Evolutionary conservation across 2,329 filamentous ascomycete species (phyloP).

Genomic region (Penicillium capsulatum): DNA sequence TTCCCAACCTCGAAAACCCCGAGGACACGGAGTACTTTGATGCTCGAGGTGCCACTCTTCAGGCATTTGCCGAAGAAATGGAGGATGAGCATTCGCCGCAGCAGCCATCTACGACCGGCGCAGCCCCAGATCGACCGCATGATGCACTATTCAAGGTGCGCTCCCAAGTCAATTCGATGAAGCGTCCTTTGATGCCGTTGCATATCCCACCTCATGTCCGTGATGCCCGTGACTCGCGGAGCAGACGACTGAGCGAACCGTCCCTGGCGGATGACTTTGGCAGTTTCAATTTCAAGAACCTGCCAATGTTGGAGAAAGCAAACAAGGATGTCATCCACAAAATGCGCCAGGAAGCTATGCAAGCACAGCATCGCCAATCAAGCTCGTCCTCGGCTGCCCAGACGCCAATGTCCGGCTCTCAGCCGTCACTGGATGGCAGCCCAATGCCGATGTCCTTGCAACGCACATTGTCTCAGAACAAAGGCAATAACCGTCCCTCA

Average conservation of each 20-base stretch:
- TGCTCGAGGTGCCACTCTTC: slow-evolving; percentile 80
- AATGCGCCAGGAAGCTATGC: slow-evolving; percentile 83
- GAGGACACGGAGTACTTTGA: slow-evolving; percentile 99
- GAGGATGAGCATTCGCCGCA: slow-evolving; percentile 81
- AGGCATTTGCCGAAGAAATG: slow-evolving; percentile 89
- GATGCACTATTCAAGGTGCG: slow-evolving; percentile 88
- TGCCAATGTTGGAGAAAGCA: slow-evolving; percentile 92
- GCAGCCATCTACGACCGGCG: slow-evolving; percentile 62
- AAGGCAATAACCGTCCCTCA: slow-evolving; percentile 70
- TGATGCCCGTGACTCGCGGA: slow-evolving; percentile 83
- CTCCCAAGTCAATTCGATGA: slow-evolving; percentile 80
- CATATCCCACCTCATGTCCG: slow-evolving; percentile 96
- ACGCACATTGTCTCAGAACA: slow-evolving; percentile 76
- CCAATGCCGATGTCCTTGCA: slow-evolving; percentile 77
- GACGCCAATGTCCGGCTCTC: slow-evolving; percentile 20
- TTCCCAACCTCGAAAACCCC: slow-evolving; percentile 85
- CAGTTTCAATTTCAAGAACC: slow-evolving; percentile 93
- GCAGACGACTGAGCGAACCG: slow-evolving; percentile 83
- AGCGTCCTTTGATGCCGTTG: slow-evolving; percentile 87
- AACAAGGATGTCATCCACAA: slow-evolving; percentile 99
- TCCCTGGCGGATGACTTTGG: slow-evolving; percentile 89
- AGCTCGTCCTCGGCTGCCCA: slow-evolving; percentile 25
- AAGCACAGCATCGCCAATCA: slow-evolving; percentile 55
- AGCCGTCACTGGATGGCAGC: slow-evolving; percentile 73
- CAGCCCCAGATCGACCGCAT: slow-evolving; percentile 86